A percentile compares a stretch with the other conserved stretches of the same genome.
Evolutionary conservation across 2,329 filamentous ascomycete genomes (phyloP).

Genomic region (Gaeumannomyces tritici): DNA sequence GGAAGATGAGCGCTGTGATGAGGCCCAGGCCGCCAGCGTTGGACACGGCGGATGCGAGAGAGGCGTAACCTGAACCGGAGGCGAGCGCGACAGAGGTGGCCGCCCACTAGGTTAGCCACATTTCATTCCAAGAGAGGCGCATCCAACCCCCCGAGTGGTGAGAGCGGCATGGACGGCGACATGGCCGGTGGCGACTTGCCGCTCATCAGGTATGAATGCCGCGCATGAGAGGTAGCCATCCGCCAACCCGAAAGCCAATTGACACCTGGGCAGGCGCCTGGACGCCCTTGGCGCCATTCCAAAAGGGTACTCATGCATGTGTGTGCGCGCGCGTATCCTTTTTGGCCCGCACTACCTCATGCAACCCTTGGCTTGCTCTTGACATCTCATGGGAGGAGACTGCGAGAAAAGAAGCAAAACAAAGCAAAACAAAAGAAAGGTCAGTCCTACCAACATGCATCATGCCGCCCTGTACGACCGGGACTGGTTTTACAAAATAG

Average conservation of each 20-base stretch:
- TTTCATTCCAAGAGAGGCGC: background rate
- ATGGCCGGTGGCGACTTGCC: background rate
- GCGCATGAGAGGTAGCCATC: background rate
- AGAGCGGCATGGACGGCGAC: background rate
- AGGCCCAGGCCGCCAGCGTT: conserved; percentile 79
- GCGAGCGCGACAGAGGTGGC: background rate
- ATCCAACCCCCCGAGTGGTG: background rate
- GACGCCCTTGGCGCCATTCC: background rate
- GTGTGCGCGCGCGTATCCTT: background rate
- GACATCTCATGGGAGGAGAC: background rate
- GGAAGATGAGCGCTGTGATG: conserved; percentile 84
- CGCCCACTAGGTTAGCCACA: background rate
- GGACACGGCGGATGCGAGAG: conserved; percentile 65
- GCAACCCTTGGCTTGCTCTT: background rate
- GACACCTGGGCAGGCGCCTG: background rate
- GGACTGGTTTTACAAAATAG: conserved; percentile 38
- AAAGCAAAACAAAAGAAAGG: background rate
- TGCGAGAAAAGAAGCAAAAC: background rate
- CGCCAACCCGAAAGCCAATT: background rate
- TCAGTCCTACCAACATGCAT: conserved; percentile 17
- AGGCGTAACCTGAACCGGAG: conserved; percentile 63
- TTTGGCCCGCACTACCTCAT: background rate
- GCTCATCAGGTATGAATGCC: background rate
- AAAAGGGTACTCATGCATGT: background rate
- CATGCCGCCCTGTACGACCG: conserved; percentile 80